Evolutionary conservation across 2,329 filamentous ascomycete species (phyloP).

Genomic region (Alternaria sp.): DNA sequence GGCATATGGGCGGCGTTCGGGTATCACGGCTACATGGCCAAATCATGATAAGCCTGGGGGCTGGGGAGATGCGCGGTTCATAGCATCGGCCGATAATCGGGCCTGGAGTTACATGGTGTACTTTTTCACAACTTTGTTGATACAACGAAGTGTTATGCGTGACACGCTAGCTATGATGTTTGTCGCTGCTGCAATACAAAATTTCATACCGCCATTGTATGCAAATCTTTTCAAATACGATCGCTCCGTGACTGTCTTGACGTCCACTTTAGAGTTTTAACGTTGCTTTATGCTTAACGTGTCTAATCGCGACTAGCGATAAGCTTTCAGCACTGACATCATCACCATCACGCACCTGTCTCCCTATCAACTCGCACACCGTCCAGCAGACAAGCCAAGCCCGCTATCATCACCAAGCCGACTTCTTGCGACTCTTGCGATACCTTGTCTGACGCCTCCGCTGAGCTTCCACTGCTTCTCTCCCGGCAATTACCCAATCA

Average conservation of each 20-base stretch:
- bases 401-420: constrained; percentile 2
- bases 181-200: neutral
- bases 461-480: neutral
- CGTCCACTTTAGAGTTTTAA: constrained; percentile 18
- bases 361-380: neutral
- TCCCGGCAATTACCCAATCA: neutral
- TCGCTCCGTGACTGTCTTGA: neutral
- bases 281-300: constrained; percentile 25
- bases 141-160: neutral
- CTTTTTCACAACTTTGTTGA: neutral
- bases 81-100: constrained; percentile 2
- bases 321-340: constrained; percentile 17
- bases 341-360: neutral
- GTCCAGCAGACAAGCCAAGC: neutral
- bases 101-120: constrained; percentile 6
- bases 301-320: constrained; percentile 5
- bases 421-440: neutral
- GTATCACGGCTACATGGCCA: constrained; percentile 2
- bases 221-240: neutral
- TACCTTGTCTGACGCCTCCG: neutral
- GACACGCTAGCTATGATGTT: neutral
- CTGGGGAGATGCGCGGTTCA: neutral
- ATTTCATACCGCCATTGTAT: neutral
- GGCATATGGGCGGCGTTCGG: constrained; percentile 39
- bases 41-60: neutral